Base-by-base conservation (phyloP, 805 yeast genomes). In the Spathaspora arborariae region DNA sequence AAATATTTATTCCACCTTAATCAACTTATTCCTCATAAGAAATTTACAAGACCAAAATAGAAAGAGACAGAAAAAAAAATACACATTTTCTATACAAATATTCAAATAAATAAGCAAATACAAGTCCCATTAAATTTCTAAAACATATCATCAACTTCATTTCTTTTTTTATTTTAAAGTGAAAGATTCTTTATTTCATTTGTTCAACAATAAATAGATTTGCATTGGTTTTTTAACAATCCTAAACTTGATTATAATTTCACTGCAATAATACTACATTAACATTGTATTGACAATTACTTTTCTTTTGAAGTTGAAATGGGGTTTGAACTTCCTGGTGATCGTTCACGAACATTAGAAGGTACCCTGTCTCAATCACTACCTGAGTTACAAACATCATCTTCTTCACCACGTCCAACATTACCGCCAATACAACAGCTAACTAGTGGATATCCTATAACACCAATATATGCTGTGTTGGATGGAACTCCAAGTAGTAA, bases 351-450 rank as follows among this genome's bases (percentile, higher is more conserved):
- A 30, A 30, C 18, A 10, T 13, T 30, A n/a, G 35, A 30, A 30
- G 16, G 35, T 30, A 30, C 6, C 15, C 35, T 13, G 18, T 8
- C 35, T 4, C 35, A 30, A 13, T 4, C 35, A 15, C 10, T 15
- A n/a, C 35, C 35, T 2, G 35, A 30, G 4, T 30, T 30, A 16
- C 27, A 4, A 24, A 16, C 6, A 30, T 15, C 35, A 10, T 27
- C 33, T 6, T 30, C 39, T 6, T 37, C 39, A 16, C 42, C 42
- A 20, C 45, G 39, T n/a, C 45, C 45, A 9, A 42, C 27, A 9
- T 33, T 42, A 24, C 45, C 45, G 10, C 34, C 45, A 20, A 33
- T 42, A 22, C 18, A 42, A 26, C 19, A 24, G 5, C 33, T 40
- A 40, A 40, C 42, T 3, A 20, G 42, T 26, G 16, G 20, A 18